Evolutionary conservation across 352 stramenopile genomes (phyloP), one percentile per base, ranked within the genome.

Genomic region (Elongisporangium senticosum): DNA sequence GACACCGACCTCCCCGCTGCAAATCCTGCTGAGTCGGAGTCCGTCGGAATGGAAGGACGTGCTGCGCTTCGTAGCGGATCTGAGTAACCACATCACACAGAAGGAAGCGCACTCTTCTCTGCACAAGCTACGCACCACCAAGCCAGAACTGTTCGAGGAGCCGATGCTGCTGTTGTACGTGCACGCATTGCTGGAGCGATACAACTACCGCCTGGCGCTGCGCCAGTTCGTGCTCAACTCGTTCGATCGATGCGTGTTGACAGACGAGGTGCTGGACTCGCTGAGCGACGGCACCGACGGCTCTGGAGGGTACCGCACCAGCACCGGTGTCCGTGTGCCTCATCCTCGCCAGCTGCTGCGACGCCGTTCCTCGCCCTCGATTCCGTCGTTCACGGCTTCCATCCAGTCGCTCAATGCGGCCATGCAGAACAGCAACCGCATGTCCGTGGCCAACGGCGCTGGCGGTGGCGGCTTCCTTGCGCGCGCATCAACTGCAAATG

Each of bases 71-170:
- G 75, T 96, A 28, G 86, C 83, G 1, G 85, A 96, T 47, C 40
- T 96, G 61, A 96, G 86, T 60, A 94, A 93, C 68, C 86, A 94
- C 60, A 96, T 96, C 58, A 93, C 84, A 3, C 86, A 96, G 61
- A 96, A 96, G 64, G 86, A 96, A 59, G 86, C 86, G 2, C 84
- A 93, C 62, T 77, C 82, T 20, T 89, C 83, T 49, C 72, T 96
- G 13, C 93, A 92, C 76, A 92, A 91, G 61, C 56, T 96, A 37
- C 83, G 83, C 10, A 71, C 70, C 7, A 68, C 78, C n/a, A 88
- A 93, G 52, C 55, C 81, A 1, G 68, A 73, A 39, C 64, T 96
- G 23, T 96, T 96, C 59, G 83, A 96, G 63, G 83, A 94, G 28
- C 83, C 85, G 11, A 79, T 89, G 72, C 72, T 94, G 26, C 63